phyloP scores from a whole-genome alignment of 2,329 filamentous ascomycete genomes.

The Ceratocystis papillata region DNA sequence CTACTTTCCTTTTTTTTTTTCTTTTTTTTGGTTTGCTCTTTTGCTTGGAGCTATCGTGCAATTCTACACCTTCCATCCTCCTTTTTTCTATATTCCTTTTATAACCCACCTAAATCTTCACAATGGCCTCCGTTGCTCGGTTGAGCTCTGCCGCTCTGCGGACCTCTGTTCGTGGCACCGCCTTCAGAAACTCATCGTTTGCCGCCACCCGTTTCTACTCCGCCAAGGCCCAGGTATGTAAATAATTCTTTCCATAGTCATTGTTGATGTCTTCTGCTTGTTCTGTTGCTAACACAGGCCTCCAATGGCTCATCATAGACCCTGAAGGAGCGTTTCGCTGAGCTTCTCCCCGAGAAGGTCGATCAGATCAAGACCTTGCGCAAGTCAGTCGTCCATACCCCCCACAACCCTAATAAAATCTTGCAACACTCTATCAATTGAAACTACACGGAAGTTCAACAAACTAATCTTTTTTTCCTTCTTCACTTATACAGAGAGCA shows the following conservation, averaged over 20 bases:
- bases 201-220: slow-evolving; percentile 85
- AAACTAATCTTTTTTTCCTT: slow-evolving; percentile 19
- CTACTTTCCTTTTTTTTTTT: slow-evolving; percentile 16
- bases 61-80: slow-evolving; percentile 3
- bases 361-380: slow-evolving; percentile 98
- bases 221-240: slow-evolving; percentile 68
- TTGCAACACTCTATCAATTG: background rate
- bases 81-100: slow-evolving; percentile 27
- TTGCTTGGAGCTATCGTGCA: background rate
- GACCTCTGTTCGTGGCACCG: slow-evolving; percentile 57
- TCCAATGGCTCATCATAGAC: slow-evolving; percentile 46
- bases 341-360: slow-evolving; percentile 88
- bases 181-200: slow-evolving; percentile 63
- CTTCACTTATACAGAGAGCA: slow-evolving; percentile 54
- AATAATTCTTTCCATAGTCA: slow-evolving; percentile 1
- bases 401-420: slow-evolving; percentile 14
- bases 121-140: slow-evolving; percentile 77
- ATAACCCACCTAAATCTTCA: slow-evolving; percentile 30
- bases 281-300: slow-evolving; percentile 23
- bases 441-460: background rate
- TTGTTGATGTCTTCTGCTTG: background rate
- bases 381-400: slow-evolving; percentile 53
- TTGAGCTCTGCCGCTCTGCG: slow-evolving; percentile 72
- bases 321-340: slow-evolving; percentile 96
- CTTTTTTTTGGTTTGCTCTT: background rate